phyloP scores from a whole-genome alignment of 2,329 filamentous ascomycete genomes.

The Elsinoe fawcettii region DNA sequence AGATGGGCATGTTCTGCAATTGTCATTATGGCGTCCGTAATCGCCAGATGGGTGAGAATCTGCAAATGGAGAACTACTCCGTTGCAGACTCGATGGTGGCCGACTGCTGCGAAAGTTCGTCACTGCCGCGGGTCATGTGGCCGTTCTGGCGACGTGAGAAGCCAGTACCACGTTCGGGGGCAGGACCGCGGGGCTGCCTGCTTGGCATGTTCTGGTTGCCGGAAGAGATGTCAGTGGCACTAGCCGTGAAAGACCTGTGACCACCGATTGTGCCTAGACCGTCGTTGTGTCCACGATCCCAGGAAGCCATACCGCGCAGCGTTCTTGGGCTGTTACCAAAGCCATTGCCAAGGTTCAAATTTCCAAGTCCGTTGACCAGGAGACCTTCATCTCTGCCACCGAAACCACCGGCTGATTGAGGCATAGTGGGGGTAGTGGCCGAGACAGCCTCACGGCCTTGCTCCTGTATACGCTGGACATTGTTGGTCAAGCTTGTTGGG shows the following conservation, averaged over 20 bases:
- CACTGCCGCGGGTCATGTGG: conserved; percentile 54
- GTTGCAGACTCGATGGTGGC: conserved; percentile 41
- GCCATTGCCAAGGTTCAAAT: conserved; percentile 47
- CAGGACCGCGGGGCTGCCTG: conserved; percentile 54
- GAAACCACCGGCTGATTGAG: conserved; percentile 41
- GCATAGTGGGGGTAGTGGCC: conserved; percentile 59
- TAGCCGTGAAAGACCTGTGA: conserved; percentile 54
- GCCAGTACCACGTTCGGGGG: conserved; percentile 52
- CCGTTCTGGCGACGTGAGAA: conserved; percentile 53
- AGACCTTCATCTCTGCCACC: conserved; percentile 44
- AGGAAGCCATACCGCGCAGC: conserved; percentile 53
- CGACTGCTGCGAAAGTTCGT: conserved; percentile 54
- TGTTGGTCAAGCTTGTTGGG: conserved; percentile 57
- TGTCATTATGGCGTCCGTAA: background rate
- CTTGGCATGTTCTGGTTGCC: conserved; percentile 43
- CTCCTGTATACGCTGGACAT: conserved; percentile 55
- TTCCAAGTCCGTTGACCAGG: conserved; percentile 56
- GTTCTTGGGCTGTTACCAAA: conserved; percentile 51
- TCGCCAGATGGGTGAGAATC: background rate
- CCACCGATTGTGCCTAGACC: conserved; percentile 51
- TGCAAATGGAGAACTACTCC: conserved; percentile 2
- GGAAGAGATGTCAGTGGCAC: conserved; percentile 46
- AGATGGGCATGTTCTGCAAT: background rate
- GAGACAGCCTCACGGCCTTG: conserved; percentile 50
- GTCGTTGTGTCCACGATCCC: conserved; percentile 47